Percentiles rank a stretch among this genome's conserved stretches.
phyloP scores from a whole-genome alignment of 2,329 filamentous ascomycete species.

The Alternaria ethzedia region DNA sequence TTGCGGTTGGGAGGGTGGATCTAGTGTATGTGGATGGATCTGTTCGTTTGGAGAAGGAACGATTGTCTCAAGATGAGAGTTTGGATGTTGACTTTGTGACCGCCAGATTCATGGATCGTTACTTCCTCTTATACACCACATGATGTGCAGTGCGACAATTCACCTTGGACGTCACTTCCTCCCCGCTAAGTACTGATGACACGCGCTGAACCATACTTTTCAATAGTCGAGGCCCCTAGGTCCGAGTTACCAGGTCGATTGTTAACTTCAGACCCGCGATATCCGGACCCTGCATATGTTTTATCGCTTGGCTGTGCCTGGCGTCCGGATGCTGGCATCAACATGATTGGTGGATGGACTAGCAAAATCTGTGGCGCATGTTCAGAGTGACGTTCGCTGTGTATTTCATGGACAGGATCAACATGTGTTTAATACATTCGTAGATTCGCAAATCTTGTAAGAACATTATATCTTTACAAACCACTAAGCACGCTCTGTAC shows the following conservation, averaged over 20 bases:
- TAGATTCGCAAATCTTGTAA: background rate
- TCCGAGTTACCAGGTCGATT: background rate
- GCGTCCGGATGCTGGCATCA: background rate
- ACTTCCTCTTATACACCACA: background rate
- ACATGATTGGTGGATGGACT: accelerated
- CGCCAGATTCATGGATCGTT: background rate
- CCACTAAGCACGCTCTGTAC: slow-evolving; percentile 81
- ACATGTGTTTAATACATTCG: too few relatives aligned
- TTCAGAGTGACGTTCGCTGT: background rate
- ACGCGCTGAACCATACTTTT: background rate
- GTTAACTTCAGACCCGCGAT: background rate
- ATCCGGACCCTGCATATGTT: background rate
- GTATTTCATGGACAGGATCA: accelerated
- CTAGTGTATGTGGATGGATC: background rate
- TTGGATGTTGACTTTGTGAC: too few relatives aligned
- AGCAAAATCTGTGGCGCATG: background rate
- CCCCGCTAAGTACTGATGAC: background rate
- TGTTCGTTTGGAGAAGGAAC: background rate
- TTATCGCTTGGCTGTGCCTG: background rate
- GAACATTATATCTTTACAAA: slow-evolving; percentile 10
- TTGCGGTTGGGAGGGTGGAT: background rate
- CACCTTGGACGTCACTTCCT: background rate
- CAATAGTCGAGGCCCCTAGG: background rate
- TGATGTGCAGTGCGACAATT: background rate
- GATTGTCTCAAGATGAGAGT: too few relatives aligned